Evolutionary conservation across 78 protist species (phyloP), one percentile per base, ranked within the genome.

Genomic region (Emiliania huxleyi): DNA sequence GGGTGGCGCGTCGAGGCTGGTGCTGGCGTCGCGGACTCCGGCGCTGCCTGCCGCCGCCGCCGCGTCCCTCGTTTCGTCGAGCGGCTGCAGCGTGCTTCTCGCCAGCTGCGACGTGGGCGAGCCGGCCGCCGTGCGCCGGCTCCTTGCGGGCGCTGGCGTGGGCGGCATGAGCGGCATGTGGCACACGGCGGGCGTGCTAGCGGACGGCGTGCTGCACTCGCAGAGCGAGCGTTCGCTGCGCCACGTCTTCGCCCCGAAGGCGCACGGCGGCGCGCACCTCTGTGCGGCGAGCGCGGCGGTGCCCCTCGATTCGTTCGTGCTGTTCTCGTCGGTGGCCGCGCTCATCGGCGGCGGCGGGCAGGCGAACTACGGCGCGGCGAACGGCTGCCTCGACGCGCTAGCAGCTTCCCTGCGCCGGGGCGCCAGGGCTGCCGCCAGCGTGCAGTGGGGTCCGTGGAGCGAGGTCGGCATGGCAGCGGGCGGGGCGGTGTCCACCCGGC

Each of bases 391-490:
- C 48, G 92, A 93, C 71, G 71, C 90, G 19, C 52, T 52, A 56
- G 91, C 90, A 1, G 40, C 26, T 2, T 23, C 21, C 19, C 55
- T 73, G 29, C 37, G 83, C 33, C 0, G 42, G 12, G n/a, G 0
- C 48, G 95, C 93, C 26, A 19, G 75, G 69, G 73, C 73, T 37
- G 75, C 46, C 0, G 1, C 26, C 35, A 38, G 71, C 46, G 37
- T 90, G 33, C 81, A 75, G 29, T 90, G 93, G 93, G 95, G 95
- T 3, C 93, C 95, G 23, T n/a, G 55, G 93, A 55, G 55, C 12
- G 37, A 52, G 22, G 94, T 87, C 21, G 94, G 94, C 40, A 93
- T 93, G 94, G 90, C 79, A 37, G 91, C 90, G 26, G n/a, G 29
- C 56, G 5, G 8, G 6, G 42, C 18, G 62, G 23, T 73, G 12